Evolutionary conservation across 371 early-diverging fungal genomes (phyloP).

Genomic region (Syncephalastrum contaminatum): DNA sequence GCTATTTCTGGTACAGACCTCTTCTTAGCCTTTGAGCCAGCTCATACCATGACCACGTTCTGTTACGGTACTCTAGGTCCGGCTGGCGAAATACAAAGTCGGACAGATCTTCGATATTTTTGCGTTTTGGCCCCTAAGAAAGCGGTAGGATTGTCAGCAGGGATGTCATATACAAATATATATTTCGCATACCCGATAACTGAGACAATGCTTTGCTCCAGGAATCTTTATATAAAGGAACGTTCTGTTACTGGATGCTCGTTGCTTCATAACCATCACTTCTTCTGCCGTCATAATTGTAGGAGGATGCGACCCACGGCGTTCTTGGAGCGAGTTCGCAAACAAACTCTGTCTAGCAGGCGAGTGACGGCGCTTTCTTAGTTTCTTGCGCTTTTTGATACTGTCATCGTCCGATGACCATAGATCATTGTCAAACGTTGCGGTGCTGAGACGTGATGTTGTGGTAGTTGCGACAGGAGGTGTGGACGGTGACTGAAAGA

Average conservation of each 20-base stretch:
- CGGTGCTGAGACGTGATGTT: not conserved
- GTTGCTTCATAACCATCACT: constrained; percentile 55
- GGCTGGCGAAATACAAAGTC: constrained; percentile 70
- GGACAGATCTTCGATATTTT: constrained; percentile 68
- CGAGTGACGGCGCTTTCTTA: not conserved
- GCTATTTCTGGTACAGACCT: constrained; percentile 26
- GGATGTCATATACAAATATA: not conserved
- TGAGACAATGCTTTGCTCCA: constrained; percentile 62
- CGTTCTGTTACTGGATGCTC: constrained; percentile 64
- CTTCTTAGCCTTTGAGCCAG: constrained; percentile 60
- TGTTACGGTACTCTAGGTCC: constrained; percentile 70
- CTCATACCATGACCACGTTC: constrained; percentile 75
- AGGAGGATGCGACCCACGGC: not conserved
- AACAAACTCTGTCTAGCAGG: not conserved
- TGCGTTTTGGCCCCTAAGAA: constrained; percentile 60
- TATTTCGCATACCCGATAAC: constrained; percentile 56
- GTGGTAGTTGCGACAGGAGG: not conserved
- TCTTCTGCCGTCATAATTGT: not conserved
- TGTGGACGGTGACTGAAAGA: constrained; percentile 58
- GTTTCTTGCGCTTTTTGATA: too few relatives aligned
- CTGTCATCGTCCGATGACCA: too few relatives aligned
- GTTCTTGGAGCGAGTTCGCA: not conserved
- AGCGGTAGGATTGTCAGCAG: not conserved
- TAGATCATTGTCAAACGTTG: not conserved
- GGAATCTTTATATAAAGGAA: constrained; percentile 77